These are phyloP conservation scores for Jimgerdemannia flammicorona DNA, from an alignment of 192 early-diverging fungal species.

Conservation along the genomic window DNA sequence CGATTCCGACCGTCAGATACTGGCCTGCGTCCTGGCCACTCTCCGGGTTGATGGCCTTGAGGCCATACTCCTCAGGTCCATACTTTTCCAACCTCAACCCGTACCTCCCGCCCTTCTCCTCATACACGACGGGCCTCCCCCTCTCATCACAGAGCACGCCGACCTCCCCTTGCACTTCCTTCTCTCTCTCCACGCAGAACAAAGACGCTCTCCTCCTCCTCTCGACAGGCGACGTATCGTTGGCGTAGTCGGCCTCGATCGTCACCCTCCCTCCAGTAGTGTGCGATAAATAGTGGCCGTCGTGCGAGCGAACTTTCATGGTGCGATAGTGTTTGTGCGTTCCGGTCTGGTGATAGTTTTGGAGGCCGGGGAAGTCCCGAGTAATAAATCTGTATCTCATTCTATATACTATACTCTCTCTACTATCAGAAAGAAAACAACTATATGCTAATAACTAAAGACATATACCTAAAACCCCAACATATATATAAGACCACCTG, in stretches of 20 bases:
- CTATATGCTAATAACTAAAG: no score
- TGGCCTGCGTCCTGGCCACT: background rate
- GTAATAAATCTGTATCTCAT: no score
- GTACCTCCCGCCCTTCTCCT: background rate
- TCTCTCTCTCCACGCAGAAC: background rate
- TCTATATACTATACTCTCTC: no score
- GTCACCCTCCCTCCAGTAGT: background rate
- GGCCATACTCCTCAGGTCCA: background rate
- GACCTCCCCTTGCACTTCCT: background rate
- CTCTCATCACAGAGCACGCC: background rate
- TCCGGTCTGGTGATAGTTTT: no score
- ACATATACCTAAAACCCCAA: no score
- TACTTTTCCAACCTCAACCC: background rate
- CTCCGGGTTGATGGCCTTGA: background rate
- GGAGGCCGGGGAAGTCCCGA: no score
- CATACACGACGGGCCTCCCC: background rate
- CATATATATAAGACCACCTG: no score
- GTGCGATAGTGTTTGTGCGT: no score
- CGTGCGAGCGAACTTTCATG: background rate
- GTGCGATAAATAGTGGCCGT: background rate
- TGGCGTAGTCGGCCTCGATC: background rate
- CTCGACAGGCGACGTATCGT: background rate
- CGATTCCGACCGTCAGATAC: background rate
- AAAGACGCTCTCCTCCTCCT: background rate
- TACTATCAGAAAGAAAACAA: no score